Percentiles rank a stretch among this genome's conserved stretches.
phyloP scores from a whole-genome alignment of 2,329 filamentous ascomycete genomes.

The Neoascochyta sp. region DNA sequence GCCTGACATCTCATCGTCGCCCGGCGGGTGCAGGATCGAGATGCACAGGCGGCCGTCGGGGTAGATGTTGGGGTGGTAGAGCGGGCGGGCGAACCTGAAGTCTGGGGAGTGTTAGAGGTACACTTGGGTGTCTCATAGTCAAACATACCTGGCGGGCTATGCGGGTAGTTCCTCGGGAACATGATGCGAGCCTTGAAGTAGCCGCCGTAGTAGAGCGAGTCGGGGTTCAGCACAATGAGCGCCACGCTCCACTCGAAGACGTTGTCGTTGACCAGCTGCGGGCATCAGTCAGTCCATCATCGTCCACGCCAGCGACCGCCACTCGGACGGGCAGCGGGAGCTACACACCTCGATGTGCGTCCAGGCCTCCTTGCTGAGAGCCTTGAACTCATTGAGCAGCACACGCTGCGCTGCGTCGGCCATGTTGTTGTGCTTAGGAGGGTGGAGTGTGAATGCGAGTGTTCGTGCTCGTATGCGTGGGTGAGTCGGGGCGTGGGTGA shows the following conservation, averaged over 20 bases:
- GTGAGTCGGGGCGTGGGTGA: too few relatives aligned
- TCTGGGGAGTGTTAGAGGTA: slow-evolving; percentile 42
- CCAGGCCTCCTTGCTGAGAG: slow-evolving; percentile 86
- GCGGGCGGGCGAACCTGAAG: slow-evolving; percentile 76
- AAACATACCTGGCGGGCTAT: slow-evolving; percentile 67
- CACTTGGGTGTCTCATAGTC: too few relatives aligned
- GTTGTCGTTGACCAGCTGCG: slow-evolving; percentile 73
- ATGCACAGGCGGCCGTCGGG: slow-evolving; percentile 88
- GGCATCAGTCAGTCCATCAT: slow-evolving; percentile 22
- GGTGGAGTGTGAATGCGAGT: not conserved
- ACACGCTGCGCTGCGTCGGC: slow-evolving; percentile 64
- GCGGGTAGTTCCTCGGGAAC: slow-evolving; percentile 87
- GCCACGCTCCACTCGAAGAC: slow-evolving; percentile 84
- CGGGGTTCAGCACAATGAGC: slow-evolving; percentile 87
- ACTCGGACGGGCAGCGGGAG: slow-evolving; percentile 3
- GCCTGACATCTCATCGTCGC: slow-evolving; percentile 88
- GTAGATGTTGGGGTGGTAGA: slow-evolving; percentile 95
- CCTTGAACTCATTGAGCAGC: slow-evolving; percentile 82
- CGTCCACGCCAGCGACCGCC: slow-evolving; percentile 8
- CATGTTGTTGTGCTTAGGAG: slow-evolving; percentile 14
- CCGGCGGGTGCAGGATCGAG: slow-evolving; percentile 88
- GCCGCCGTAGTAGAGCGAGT: slow-evolving; percentile 86
- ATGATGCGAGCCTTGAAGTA: slow-evolving; percentile 90
- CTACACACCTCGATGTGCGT: slow-evolving; percentile 74
- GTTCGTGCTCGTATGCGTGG: not conserved